These are phyloP conservation scores for Microthlaspi erraticum DNA, from an alignment of 345 rosid species.

Conservation along the genomic window DNA sequence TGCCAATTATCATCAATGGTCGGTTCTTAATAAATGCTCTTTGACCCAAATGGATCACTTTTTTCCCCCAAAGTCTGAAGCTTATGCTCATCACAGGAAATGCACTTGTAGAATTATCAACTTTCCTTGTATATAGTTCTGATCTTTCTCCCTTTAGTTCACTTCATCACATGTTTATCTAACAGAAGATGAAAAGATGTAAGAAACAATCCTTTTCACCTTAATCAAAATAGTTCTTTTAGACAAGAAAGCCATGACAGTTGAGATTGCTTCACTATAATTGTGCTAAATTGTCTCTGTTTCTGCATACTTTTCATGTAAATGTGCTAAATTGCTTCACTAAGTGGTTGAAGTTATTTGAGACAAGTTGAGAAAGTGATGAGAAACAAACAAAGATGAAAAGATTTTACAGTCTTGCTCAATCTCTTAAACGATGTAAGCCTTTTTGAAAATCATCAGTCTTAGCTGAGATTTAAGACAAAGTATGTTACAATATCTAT, in stretches of 20 bases:
- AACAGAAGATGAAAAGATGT: neutral
- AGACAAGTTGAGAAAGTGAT: neutral
- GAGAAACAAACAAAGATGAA: neutral
- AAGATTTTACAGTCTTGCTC: neutral
- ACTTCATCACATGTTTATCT: constrained; percentile 4
- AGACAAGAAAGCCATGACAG: neutral
- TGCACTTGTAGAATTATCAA: constrained; percentile 6
- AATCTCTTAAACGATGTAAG: neutral
- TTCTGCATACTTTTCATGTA: neutral
- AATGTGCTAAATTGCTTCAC: neutral
- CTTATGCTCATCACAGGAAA: constrained; percentile 10
- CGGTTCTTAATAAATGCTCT: constrained; percentile 8
- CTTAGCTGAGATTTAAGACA: constrained; percentile 17
- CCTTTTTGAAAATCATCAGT: neutral
- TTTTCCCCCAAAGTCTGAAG: neutral
- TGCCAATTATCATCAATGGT: neutral
- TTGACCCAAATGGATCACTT: constrained; percentile 10
- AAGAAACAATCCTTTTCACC: constrained; percentile 7
- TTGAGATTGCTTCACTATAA: neutral
- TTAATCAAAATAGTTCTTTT: neutral
- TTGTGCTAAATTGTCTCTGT: too few relatives aligned
- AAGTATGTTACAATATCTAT: constrained; percentile 12
- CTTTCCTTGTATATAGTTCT: neutral
- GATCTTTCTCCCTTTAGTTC: neutral
- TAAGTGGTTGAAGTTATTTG: neutral